Evolutionary conservation across 805 yeast species (phyloP).

Genomic region (Suhomyces xylopsoci): DNA sequence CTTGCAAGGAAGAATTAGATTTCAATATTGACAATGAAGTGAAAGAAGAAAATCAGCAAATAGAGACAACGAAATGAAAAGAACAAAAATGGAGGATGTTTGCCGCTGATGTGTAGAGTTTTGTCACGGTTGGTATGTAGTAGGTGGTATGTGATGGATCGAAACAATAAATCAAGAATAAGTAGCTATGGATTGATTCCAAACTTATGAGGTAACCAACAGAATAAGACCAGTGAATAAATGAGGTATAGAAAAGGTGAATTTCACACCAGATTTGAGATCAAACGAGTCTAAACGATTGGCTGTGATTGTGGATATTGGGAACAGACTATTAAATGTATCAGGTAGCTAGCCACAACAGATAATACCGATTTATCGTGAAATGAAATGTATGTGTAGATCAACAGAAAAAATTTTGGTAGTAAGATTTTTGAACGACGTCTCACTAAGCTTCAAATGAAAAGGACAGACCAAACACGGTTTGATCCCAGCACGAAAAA

Average conservation of each 20-base stretch:
- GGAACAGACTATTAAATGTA: neutral
- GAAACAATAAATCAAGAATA: neutral
- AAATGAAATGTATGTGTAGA: neutral
- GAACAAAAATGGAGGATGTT: neutral
- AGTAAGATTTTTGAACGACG: neutral
- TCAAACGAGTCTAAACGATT: neutral
- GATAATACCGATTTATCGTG: neutral
- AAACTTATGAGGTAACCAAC: neutral
- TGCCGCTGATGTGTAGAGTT: neutral
- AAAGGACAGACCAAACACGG: neutral
- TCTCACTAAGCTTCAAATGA: neutral
- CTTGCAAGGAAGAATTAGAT: neutral
- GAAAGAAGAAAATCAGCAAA: conserved; percentile 3
- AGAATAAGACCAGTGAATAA: neutral
- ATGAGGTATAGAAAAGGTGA: neutral
- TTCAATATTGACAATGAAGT: conserved; percentile 4
- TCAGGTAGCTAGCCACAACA: neutral
- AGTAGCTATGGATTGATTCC: neutral
- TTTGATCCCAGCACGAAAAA: neutral
- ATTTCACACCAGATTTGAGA: neutral
- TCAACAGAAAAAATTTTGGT: neutral
- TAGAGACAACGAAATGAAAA: conserved; percentile 5
- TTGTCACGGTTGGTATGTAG: neutral
- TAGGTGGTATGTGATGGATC: neutral
- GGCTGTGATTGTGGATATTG: neutral